Percentiles rank a stretch among this genome's conserved stretches.
phyloP scores from a whole-genome alignment of 2,329 filamentous ascomycete genomes.

The Xylariales sp. region DNA sequence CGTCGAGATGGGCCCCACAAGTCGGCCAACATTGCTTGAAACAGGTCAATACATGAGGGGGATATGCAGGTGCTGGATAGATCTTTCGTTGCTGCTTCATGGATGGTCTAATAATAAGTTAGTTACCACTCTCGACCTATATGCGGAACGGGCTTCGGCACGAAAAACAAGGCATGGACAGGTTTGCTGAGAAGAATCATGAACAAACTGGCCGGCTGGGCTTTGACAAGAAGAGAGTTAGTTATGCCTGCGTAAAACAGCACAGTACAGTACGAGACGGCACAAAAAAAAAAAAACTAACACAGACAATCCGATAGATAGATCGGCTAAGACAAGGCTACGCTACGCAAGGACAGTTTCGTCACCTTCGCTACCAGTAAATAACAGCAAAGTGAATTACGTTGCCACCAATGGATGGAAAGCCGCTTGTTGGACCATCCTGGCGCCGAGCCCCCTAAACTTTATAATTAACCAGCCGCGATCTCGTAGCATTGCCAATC shows the following conservation, averaged over 20 bases:
- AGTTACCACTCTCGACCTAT: conserved; percentile 19
- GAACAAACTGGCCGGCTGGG: conserved; percentile 2
- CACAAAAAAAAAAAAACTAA: conserved; percentile 5
- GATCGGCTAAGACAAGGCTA: conserved; percentile 29
- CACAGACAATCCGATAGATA: conserved; percentile 18
- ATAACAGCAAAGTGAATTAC: conserved; percentile 23
- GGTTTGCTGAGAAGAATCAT: conserved; percentile 1
- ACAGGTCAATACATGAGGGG: conserved; percentile 47
- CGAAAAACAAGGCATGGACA: conserved; percentile 3
- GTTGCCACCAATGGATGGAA: conserved; percentile 17
- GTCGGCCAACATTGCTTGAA: conserved; percentile 54
- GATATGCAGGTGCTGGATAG: conserved; percentile 29
- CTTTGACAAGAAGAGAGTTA: conserved; percentile 1
- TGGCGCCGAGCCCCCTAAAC: conserved; percentile 36
- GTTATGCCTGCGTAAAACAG: neutral
- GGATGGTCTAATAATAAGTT: conserved; percentile 30
- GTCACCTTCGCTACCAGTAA: conserved; percentile 16
- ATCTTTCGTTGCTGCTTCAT: conserved; percentile 22
- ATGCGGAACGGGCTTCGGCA: conserved; percentile 26
- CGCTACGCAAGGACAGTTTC: conserved; percentile 19
- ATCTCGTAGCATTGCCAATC: conserved; percentile 29
- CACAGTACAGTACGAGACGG: neutral
- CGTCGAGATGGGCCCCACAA: conserved; percentile 52
- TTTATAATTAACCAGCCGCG: conserved; percentile 44
- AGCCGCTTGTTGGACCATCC: conserved; percentile 33